These are phyloP conservation scores for Panicum hallii DNA, from an alignment of 202 grass and related monocot species.

Conservation along the genomic window DNA sequence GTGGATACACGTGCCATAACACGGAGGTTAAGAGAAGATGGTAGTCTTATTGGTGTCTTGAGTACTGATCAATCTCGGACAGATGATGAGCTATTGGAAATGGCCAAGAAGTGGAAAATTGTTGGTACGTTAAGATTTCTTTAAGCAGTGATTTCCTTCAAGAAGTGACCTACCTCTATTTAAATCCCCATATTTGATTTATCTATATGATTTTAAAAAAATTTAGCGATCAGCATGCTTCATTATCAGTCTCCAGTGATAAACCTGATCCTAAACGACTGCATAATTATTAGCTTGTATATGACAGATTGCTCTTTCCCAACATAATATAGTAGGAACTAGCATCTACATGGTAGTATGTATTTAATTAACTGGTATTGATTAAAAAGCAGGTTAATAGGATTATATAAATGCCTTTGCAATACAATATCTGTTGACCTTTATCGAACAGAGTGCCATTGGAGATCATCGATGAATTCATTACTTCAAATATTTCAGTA, in stretches of 20 bases:
- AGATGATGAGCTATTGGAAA: conserved; percentile 75
- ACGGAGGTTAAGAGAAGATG: conserved; percentile 89
- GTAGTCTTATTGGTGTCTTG: conserved; percentile 95
- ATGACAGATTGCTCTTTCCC: background rate
- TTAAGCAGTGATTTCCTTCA: background rate
- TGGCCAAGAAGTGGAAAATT: conserved; percentile 91
- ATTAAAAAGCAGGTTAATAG: background rate
- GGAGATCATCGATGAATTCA: background rate
- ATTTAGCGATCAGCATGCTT: too few relatives aligned
- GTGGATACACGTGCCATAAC: conserved; percentile 97
- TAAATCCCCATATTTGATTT: background rate
- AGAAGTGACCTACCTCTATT: background rate
- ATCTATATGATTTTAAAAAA: background rate
- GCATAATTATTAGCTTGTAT: background rate
- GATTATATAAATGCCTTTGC: background rate
- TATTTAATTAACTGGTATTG: background rate
- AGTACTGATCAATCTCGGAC: conserved; percentile 83
- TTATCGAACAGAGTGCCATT: background rate
- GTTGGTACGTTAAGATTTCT: conserved; percentile 65
- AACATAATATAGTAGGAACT: background rate
- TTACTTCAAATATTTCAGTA: conserved; percentile 14
- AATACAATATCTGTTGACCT: background rate
- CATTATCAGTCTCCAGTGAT: background rate
- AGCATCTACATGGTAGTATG: background rate
- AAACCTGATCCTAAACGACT: background rate